Evolutionary conservation across 1,284 basidiomycete genomes (phyloP), one percentile per base, ranked within the genome.

Genomic region (Boletus semigastroideus): DNA sequence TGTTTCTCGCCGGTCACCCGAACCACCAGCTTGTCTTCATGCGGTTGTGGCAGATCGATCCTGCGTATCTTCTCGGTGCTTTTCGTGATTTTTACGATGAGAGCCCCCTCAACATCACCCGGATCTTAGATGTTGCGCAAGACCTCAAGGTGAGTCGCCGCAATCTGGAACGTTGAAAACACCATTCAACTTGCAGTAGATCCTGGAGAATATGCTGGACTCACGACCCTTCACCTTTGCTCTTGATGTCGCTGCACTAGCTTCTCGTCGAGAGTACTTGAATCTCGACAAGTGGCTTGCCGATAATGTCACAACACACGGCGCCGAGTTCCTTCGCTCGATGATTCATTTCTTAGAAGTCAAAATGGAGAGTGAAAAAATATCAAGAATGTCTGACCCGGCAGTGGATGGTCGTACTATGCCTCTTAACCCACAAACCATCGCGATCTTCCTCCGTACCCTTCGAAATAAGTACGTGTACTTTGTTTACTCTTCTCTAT

Each of bases 251-350:
- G 97, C 97, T 14, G 88, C 94, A 6, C 75, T 98, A 22, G 95
- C 95, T 2, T 94, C 93, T 39, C 87, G 94, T 43, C 78, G 94
- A 60, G 96, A 99, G 68, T 92, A 94, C 64, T 79, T 99, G 62
- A 94, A 98, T 63, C 79, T 99, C 45, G 95, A 98, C 72, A 93
- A 96, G 70, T 99, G 95, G 95, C 78, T 99, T 5, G 85, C 90
- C 36, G 91, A 94, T 68, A 89, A 92, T 61, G 89, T 97, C 38
- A 76, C 83, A 14, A 73, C 77, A 41, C 89, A 94, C 59, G 92
- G 92, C 3, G 80, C 82, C 37, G 91, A 93, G 56, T 98, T 98
- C 64, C 79, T 98, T 41, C 86, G 90, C 52, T 86, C 91, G 14
- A 84, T 95, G 54, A 86, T 97, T 54, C 80, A 85, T 31, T 97